Evolutionary conservation across 768 basidiomycete species (phyloP).

Genomic region (Psilocybe subaeruginosa): DNA sequence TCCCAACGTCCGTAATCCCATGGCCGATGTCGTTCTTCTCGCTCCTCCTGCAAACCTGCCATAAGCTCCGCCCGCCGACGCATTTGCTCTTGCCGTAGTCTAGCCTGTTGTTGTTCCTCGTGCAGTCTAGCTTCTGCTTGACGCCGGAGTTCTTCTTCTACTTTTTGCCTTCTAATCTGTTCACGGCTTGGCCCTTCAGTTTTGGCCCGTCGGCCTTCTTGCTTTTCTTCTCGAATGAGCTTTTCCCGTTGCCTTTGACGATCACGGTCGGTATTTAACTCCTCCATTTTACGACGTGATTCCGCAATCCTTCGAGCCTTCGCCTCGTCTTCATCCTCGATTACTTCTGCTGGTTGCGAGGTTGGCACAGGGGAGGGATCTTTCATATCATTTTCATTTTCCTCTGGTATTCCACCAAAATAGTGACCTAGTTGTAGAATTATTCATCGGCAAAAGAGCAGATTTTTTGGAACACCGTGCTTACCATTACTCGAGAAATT

Average conservation of each 20-base stretch:
- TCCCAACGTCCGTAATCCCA: conserved; percentile 71
- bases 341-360: conserved; percentile 6
- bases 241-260: conserved; percentile 22
- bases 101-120: conserved; percentile 35
- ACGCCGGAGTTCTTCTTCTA: conserved; percentile 33
- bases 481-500: conserved; percentile 19
- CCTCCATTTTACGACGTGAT: conserved; percentile 23
- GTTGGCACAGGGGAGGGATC: neutral
- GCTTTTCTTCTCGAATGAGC: conserved; percentile 14
- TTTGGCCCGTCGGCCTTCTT: conserved; percentile 58
- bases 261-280: conserved; percentile 25
- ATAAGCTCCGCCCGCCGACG: conserved; percentile 25
- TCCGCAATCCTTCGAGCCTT: conserved; percentile 15
- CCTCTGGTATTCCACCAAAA: conserved; percentile 27
- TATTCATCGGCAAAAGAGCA: neutral
- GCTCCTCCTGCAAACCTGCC: conserved; percentile 19
- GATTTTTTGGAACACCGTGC: neutral
- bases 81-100: conserved; percentile 22
- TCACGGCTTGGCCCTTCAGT: conserved; percentile 40
- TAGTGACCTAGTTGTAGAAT: neutral
- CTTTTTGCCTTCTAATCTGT: conserved; percentile 37
- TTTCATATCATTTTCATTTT: conserved; percentile 18
- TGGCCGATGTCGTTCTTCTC: conserved; percentile 48
- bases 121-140: conserved; percentile 29
- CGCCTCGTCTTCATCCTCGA: conserved; percentile 25